phyloP scores from a whole-genome alignment of 371 early-diverging fungal genomes.

The Rhizomucor pusillus region DNA sequence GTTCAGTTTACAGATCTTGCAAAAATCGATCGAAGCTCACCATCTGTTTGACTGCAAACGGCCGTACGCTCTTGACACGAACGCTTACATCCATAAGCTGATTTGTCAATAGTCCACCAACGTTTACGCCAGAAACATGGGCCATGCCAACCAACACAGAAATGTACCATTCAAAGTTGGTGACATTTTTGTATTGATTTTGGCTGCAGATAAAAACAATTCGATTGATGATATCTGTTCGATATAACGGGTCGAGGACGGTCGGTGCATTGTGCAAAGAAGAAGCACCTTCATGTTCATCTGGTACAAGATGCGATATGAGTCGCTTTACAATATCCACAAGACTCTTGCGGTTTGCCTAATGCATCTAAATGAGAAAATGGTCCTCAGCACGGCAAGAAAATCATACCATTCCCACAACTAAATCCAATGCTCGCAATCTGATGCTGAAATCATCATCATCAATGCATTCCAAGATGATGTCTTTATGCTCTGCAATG shows the following conservation, averaged over 20 bases:
- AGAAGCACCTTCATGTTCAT: constrained; percentile 10
- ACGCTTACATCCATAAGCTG: constrained; percentile 90
- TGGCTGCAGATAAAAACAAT: constrained; percentile 83
- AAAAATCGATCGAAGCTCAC: constrained; percentile 26
- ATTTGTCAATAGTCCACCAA: constrained; percentile 63
- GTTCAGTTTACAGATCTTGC: neutral
- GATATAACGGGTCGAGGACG: constrained; percentile 73
- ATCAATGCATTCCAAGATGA: constrained; percentile 86
- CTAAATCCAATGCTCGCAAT: constrained; percentile 81
- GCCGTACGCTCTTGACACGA: constrained; percentile 82
- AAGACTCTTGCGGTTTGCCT: constrained; percentile 76
- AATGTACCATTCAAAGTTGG: constrained; percentile 97
- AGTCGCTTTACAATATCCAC: constrained; percentile 80
- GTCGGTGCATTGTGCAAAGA: constrained; percentile 41
- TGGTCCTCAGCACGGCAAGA: neutral
- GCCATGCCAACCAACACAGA: constrained; percentile 76
- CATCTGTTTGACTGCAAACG: constrained; percentile 75
- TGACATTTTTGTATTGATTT: constrained; percentile 78
- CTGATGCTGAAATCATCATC: constrained; percentile 92
- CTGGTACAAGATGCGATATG: constrained; percentile 72
- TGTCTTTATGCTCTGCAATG: constrained; percentile 80
- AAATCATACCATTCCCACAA: constrained; percentile 73
- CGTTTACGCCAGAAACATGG: constrained; percentile 70
- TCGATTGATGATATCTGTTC: constrained; percentile 74
- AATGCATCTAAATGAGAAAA: neutral